Evolutionary conservation across 257 asterid species (phyloP), one percentile per base, ranked within the genome.

Genomic region (Jacaranda mimosifolia): DNA sequence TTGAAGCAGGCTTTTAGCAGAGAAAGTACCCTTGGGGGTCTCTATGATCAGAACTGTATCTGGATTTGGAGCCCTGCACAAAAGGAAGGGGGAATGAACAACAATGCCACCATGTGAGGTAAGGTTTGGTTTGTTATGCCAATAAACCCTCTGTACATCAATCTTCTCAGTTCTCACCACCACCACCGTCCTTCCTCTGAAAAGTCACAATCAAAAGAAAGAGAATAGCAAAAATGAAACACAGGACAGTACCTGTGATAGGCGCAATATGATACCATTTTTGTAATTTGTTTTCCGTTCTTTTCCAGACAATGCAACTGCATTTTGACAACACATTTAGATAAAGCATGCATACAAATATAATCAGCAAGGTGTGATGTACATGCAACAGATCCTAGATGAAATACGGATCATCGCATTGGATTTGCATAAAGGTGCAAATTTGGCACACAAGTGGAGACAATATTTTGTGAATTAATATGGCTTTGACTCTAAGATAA

Each of bases 251-350:
- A 96, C 99, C 98, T 89, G 92, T 96, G 99, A 83, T 89, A 96
- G 42, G 99, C 92, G 51, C 98, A 96, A 76, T 91, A 96, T 11
- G 98, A 96, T 39, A 96, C 96, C 99, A 90, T 93, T 85, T 90
- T 93, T 26, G 97, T 96, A 35, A 86, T 68, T 77, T 93, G 99
- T 78, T 89, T 92, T 74, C 98, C 97, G 80, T 96, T 96, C 87
- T 91, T 93, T 84, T 90, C 98, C 82, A 89, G 89, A 90, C 92
- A 86, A 81, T 96, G 99, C 91, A 96, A 85, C 99, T 96, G 95
- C 84, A 88, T 55, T 79, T 85, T 75, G 77, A 73, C 48, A 81
- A 81, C 15, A 80, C 55, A 63, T 46, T 65, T 66, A 60, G 70
- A 66, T 59, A 46, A 66, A 75, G 45, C 78, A 67, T 57, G 19